Percentiles rank a stretch among this genome's conserved stretches.
Evolutionary conservation across 495 filamentous ascomycete species (phyloP).

Genomic region (Aspergillus wentii): DNA sequence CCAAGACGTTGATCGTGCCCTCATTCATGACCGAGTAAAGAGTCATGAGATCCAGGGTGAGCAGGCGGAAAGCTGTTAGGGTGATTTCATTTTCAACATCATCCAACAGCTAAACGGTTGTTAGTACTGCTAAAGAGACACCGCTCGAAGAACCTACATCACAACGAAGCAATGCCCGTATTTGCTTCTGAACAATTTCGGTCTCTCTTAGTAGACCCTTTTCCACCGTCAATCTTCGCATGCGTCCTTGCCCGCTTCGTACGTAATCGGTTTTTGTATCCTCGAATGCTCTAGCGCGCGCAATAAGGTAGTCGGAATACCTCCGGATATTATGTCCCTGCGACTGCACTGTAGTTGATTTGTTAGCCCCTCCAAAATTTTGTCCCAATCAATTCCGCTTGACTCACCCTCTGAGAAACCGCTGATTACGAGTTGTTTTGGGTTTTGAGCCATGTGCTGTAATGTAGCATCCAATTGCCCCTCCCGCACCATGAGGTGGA

Average conservation of each 20-base stretch:
- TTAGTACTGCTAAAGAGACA: constrained; percentile 16
- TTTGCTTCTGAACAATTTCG: constrained; percentile 84
- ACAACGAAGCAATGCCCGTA: constrained; percentile 79
- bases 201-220: constrained; percentile 93
- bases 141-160: constrained; percentile 56
- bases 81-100: constrained; percentile 98
- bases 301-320: constrained; percentile 82
- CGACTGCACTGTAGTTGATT: constrained; percentile 61
- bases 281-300: constrained; percentile 75
- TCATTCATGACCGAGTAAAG: constrained; percentile 96
- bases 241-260: constrained; percentile 68
- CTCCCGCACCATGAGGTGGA: constrained; percentile 96
- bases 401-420: constrained; percentile 85
- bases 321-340: constrained; percentile 93
- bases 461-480: constrained; percentile 87
- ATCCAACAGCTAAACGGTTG: constrained; percentile 63
- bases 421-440: constrained; percentile 79
- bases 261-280: constrained; percentile 89
- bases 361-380: constrained; percentile 4
- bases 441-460: constrained; percentile 76
- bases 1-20: constrained; percentile 94
- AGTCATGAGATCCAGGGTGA: constrained; percentile 85
- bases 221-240: constrained; percentile 84
- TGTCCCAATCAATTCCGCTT: background rate
- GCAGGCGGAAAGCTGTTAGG: constrained; percentile 86